Conservation (phyloP, 2,329 filamentous ascomycete species). For the Polychaeton citri region DNA sequence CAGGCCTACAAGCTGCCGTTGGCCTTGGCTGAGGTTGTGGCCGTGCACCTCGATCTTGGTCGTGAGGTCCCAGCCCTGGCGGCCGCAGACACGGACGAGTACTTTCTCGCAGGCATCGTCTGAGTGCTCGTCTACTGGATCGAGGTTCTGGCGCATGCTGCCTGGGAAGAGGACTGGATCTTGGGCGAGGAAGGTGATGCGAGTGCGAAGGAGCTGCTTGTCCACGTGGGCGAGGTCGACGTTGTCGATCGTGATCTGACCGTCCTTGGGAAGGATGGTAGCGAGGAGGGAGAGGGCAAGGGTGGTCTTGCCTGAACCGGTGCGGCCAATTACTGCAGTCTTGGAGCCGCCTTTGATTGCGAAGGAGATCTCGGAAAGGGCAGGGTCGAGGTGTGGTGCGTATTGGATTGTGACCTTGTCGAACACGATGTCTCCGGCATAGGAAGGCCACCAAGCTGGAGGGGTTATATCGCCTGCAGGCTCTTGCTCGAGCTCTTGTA, state of each 20-base stretch:
- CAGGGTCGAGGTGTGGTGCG: conserved; percentile 61
- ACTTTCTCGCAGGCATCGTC: conserved; percentile 42
- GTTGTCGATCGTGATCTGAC: conserved; percentile 46
- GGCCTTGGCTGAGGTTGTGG: conserved; percentile 50
- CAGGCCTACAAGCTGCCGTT: conserved; percentile 51
- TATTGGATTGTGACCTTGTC: conserved; percentile 68
- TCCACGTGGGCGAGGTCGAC: conserved; percentile 47
- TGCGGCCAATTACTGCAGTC: conserved; percentile 68
- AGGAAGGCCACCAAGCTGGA: conserved; percentile 63
- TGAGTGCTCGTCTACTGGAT: conserved; percentile 44
- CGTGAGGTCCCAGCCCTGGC: conserved; percentile 42
- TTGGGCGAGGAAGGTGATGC: conserved; percentile 55
- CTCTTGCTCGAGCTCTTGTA: conserved; percentile 68
- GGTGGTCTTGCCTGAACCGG: conserved; percentile 72
- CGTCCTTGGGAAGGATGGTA: conserved; percentile 40
- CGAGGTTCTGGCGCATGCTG: conserved; percentile 47
- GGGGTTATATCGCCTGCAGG: conserved; percentile 52
- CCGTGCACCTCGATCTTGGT: conserved; percentile 48
- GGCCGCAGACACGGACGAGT: conserved; percentile 39
- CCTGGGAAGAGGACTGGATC: conserved; percentile 54
- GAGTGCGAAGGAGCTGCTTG: conserved; percentile 44
- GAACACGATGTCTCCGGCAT: conserved; percentile 60
- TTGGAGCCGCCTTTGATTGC: conserved; percentile 65
- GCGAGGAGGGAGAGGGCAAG: conserved; percentile 49
- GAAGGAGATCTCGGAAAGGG: conserved; percentile 55